Conservation (phyloP, 805 yeast genomes). For the Spathaspora sp. region DNA sequence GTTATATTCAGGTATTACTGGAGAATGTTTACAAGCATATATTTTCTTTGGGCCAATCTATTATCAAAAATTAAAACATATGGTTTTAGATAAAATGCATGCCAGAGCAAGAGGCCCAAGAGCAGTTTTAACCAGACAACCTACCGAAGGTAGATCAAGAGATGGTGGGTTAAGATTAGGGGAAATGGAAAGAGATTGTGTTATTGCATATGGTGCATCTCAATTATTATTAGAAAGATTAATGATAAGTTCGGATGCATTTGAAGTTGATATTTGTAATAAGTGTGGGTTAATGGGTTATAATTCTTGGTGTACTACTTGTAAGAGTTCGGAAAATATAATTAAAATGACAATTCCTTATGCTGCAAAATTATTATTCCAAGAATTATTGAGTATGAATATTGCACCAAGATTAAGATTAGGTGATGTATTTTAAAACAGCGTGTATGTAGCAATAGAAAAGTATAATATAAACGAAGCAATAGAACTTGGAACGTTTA, state of each 20-base stretch:
- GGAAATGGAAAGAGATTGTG: constrained; percentile 99
- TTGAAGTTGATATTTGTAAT: constrained; percentile 93
- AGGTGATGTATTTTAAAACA: constrained; percentile 74
- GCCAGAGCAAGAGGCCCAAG: constrained; percentile 99
- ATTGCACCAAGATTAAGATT: constrained; percentile 92
- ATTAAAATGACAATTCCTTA: constrained; percentile 96
- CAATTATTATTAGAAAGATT: constrained; percentile 89
- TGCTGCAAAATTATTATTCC: constrained; percentile 97
- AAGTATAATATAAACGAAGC: no score
- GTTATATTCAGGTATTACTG: constrained; percentile 96
- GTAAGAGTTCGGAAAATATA: constrained; percentile 82
- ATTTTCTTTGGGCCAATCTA: constrained; percentile 98
- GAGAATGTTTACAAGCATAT: constrained; percentile 95
- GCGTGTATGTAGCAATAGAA: not conserved
- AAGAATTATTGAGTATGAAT: constrained; percentile 96
- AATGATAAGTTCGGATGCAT: constrained; percentile 96
- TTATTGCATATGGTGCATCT: constrained; percentile 98
- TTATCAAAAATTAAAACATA: constrained; percentile 96
- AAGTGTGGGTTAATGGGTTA: constrained; percentile 96
- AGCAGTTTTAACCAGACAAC: constrained; percentile 96
- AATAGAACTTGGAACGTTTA: no score
- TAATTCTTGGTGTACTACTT: constrained; percentile 96
- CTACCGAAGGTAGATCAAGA: constrained; percentile 97
- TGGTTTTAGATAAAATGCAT: constrained; percentile 99
- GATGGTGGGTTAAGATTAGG: constrained; percentile 99